Conservation (phyloP, 768 basidiomycete genomes). For the Glaciozyma martinii region DNA sequence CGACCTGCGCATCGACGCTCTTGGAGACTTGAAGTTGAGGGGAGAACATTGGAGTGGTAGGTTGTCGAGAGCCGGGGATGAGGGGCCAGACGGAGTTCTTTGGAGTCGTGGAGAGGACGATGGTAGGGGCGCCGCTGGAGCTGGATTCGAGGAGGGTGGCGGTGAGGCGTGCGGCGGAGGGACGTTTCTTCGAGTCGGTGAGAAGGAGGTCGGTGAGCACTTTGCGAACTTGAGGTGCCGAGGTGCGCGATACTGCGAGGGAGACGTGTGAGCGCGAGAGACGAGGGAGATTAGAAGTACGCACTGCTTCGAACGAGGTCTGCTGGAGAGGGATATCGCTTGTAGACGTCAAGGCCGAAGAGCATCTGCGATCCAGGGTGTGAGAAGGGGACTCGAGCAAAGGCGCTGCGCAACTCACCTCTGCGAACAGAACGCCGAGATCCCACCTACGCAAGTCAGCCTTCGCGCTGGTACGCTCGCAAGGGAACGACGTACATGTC, state of each 20-base stretch:
- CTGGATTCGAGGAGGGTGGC: slow-evolving; percentile 15
- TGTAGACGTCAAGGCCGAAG: slow-evolving; percentile 25
- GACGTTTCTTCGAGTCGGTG: slow-evolving; percentile 23
- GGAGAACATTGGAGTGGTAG: slow-evolving; percentile 11
- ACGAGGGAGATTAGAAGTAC: background rate
- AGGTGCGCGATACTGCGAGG: slow-evolving; percentile 12
- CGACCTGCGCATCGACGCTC: slow-evolving; percentile 21
- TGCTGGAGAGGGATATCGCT: slow-evolving; percentile 15
- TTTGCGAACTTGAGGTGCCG: slow-evolving; percentile 13
- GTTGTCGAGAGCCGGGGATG: background rate
- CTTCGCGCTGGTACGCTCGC: background rate
- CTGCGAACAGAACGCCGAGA: slow-evolving; percentile 26
- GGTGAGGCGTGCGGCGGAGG: slow-evolving; percentile 6
- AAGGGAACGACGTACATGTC: slow-evolving; percentile 25
- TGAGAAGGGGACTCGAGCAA: background rate
- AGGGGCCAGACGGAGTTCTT: slow-evolving; percentile 1
- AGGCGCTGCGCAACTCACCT: background rate
- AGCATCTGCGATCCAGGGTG: slow-evolving; percentile 9
- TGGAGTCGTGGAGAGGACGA: slow-evolving; percentile 10
- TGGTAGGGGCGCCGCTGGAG: slow-evolving; percentile 4
- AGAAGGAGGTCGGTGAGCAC: slow-evolving; percentile 27
- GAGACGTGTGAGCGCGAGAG: background rate
- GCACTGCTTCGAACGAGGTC: slow-evolving; percentile 23
- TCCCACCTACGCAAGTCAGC: background rate
- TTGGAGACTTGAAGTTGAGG: slow-evolving; percentile 13